Base-by-base conservation (phyloP, 768 basidiomycete species). In the Harrya chromipes region DNA sequence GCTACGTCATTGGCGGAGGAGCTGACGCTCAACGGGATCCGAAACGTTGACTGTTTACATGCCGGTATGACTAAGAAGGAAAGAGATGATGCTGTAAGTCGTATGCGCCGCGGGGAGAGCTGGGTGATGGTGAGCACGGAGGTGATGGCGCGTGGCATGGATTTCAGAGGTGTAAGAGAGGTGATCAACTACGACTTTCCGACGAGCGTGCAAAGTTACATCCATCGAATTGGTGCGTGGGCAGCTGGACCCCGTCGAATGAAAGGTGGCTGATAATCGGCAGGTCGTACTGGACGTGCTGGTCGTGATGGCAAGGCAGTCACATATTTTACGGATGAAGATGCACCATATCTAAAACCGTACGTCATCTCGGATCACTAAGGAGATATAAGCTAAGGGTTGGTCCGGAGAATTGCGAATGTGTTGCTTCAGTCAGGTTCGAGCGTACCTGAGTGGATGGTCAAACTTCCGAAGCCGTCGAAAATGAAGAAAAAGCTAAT, bases 121-220 rank as follows among this genome's bases (percentile, higher is more conserved):
- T 98, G 97, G 97, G 82, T 94, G 29, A 82, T 98, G 80, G 80
- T 99, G 40, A 90, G 87, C 56, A 99, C 97, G 20, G 97, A 99
- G 66, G 90, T 98, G 43, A 90, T 98, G 90, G 93, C 92, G 20
- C 81, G 97, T 58, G 97, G 97, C 4, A 94, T 99, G 87, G 97
- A 98, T 64, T 98, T 99, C 74, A 89, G 87, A 66, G 94, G 94
- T 10, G 83, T 95, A 44, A 76, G 84, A 50, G 90, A 97, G 62
- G 94, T 99, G 10, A 86, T 98, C 63, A 99, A 97, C 68, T 94
- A 90, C 61, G 95, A 97, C 70, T 97, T 98, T 70, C 97, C 97
- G 3, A 93, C 87, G 34, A 94, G 83, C 47, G 87, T 95, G 2
- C 93, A 95, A 67, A 94, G 90, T 62, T 99, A 99, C 63, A 81